Evolutionary conservation across 208 protist species (phyloP), one percentile per base, ranked within the genome.

Genomic region (Trichomonas vaginalis): DNA sequence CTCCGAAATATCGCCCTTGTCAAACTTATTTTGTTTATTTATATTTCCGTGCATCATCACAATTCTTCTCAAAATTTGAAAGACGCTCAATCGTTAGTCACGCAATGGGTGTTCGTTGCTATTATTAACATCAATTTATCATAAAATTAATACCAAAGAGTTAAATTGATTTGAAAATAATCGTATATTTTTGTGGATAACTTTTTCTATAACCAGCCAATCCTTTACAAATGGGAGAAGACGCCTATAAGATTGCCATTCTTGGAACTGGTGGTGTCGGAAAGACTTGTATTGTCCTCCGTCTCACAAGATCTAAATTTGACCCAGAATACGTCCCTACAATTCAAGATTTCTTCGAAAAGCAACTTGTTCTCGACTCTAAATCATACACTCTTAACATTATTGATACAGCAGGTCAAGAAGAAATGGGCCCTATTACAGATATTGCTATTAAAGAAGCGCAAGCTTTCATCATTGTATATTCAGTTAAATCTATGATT

Each of bases 271-370:
- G 92, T 45, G 92, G 49, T 80, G 92, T 95, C 61, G 92, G 92
- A 0, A 95, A 95, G 45, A 95, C 49, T 14, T 61, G 49, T 15
- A 37, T 95, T 21, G 45, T 79, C 35, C 27, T 95, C 10, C 47
- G 92, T 37, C 39, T 95, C 32, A 95, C 51, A 46, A 14, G 49
- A 8, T 23, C 15, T 17, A 79, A 32, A 42, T 95, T 95, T 27
- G 92, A 95, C 37, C 92, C 47, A 15, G 51, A 80, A 10, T 95
- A 95, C 42, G 40, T 80, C 23, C 92, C 92, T 46, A 95, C 92
- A 37, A 95, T 95, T 95, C 49, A 95, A 95, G 92, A 95, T 42
- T 95, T 39, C 35, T 95, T 80, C 42, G 47, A 61, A 10, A 95
- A 95, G 45, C 10, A 95, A 47, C 14, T 95, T 3, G 49, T 45